Evolutionary conservation across 176 grass and related monocot species (phyloP).

Genomic region (Oryza longistaminata): DNA sequence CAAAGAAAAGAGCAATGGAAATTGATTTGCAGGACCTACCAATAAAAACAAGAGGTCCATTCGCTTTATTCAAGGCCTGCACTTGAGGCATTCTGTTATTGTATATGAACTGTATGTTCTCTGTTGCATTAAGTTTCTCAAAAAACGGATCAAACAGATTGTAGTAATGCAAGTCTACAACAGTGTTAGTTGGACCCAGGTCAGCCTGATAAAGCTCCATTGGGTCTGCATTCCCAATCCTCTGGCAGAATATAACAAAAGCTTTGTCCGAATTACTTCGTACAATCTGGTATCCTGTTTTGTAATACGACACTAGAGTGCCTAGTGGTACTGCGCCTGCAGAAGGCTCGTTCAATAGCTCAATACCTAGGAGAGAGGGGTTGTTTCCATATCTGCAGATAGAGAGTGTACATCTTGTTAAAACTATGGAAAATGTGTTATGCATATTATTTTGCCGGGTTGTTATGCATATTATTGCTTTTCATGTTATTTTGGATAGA

Average conservation of each 20-base stretch:
- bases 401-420: conserved; percentile 4
- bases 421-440: background rate
- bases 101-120: conserved; percentile 81
- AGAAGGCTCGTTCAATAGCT: conserved; percentile 88
- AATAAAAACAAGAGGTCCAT: conserved; percentile 84
- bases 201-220: conserved; percentile 78
- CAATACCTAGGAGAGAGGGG: conserved; percentile 67
- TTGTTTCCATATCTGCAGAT: conserved; percentile 68
- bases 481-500: background rate
- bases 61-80: conserved; percentile 56
- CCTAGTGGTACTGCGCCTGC: conserved; percentile 61
- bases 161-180: conserved; percentile 89
- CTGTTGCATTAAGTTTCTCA: conserved; percentile 52
- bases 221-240: conserved; percentile 86
- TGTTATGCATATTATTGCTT: background rate
- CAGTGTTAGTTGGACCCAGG: conserved; percentile 61
- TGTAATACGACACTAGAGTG: conserved; percentile 70
- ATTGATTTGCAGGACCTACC: conserved; percentile 49
- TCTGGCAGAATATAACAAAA: conserved; percentile 91
- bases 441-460: background rate
- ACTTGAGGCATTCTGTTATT: conserved; percentile 63
- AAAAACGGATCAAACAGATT: conserved; percentile 82
- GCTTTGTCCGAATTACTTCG: conserved; percentile 64
- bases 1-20: background rate
- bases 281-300: conserved; percentile 73